phyloP scores from a whole-genome alignment of 2,329 filamentous ascomycete genomes.

The Fusarium devonianum region DNA sequence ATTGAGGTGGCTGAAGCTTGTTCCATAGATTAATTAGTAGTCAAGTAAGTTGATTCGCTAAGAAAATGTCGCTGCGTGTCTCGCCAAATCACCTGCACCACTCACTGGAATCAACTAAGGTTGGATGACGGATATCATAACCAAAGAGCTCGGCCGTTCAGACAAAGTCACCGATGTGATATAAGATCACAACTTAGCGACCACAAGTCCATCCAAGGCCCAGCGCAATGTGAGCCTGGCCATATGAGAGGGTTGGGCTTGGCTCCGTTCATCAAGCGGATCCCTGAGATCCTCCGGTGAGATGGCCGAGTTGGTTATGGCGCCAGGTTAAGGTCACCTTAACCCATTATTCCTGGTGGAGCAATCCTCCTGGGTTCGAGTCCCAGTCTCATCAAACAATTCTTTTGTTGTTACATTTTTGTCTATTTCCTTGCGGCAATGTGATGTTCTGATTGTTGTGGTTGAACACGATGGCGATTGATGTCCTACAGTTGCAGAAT shows the following conservation, averaged over 20 bases:
- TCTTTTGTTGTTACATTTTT: conserved; percentile 3
- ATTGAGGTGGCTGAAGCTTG: no score
- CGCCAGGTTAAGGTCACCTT: conserved; percentile 35
- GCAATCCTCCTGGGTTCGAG: conserved; percentile 36
- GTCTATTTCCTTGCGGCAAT: background rate
- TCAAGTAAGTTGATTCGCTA: no score
- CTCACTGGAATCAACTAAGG: no score
- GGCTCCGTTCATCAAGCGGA: conserved; percentile 12
- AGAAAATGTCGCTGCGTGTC: no score
- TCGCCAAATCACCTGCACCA: no score
- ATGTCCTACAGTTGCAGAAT: no score
- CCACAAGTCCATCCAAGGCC: background rate
- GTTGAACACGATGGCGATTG: background rate
- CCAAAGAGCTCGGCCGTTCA: no score
- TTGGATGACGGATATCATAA: no score
- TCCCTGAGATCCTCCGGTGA: conserved; percentile 20
- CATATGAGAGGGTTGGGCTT: conserved; percentile 14
- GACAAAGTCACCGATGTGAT: no score
- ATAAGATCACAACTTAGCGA: no score
- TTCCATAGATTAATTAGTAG: no score
- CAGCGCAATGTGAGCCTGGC: background rate
- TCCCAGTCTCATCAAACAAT: conserved; percentile 33
- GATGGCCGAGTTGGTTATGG: conserved; percentile 37
- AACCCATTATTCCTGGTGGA: conserved; percentile 31
- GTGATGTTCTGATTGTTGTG: background rate